Evolutionary conservation across 805 yeast species (phyloP).

Genomic region (Pachysolen tannophilus): DNA sequence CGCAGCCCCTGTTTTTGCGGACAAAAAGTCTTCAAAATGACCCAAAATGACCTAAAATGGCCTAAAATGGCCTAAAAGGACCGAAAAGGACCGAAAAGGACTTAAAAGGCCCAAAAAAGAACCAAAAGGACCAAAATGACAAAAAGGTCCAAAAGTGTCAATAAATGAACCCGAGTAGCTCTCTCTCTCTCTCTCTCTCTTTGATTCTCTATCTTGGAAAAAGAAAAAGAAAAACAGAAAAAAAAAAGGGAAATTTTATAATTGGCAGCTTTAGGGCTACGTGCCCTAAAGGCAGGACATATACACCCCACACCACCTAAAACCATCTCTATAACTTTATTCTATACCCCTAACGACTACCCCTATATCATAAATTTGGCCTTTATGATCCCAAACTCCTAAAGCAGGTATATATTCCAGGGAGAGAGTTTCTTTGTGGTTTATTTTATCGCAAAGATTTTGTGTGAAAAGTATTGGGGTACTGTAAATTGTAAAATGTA

Average conservation of each 20-base stretch:
- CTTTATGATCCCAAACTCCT: constrained; percentile 18
- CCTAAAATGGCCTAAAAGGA: too few relatives aligned
- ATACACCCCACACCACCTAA: background rate
- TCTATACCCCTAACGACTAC: constrained; percentile 17
- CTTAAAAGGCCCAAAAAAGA: too few relatives aligned
- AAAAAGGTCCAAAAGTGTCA: too few relatives aligned
- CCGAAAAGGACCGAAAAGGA: too few relatives aligned
- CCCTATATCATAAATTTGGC: constrained; percentile 16
- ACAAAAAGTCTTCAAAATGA: too few relatives aligned
- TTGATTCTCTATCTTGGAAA: too few relatives aligned
- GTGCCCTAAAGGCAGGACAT: background rate
- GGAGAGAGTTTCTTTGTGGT: constrained; percentile 4
- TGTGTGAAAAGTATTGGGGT: background rate
- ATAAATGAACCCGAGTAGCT: too few relatives aligned
- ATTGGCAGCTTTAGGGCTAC: too few relatives aligned
- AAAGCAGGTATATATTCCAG: constrained; percentile 21
- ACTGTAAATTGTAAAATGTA: constrained; percentile 2
- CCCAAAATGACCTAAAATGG: too few relatives aligned
- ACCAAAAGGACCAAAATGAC: too few relatives aligned
- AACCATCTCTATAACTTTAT: too few relatives aligned
- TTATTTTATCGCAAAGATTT: background rate
- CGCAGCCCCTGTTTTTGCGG: constrained; percentile 1
- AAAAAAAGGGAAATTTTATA: background rate
- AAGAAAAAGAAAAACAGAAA: background rate
- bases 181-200: too few relatives aligned